Conservation (phyloP, 108 stramenopile species). For the Skeletonema costatum region DNA sequence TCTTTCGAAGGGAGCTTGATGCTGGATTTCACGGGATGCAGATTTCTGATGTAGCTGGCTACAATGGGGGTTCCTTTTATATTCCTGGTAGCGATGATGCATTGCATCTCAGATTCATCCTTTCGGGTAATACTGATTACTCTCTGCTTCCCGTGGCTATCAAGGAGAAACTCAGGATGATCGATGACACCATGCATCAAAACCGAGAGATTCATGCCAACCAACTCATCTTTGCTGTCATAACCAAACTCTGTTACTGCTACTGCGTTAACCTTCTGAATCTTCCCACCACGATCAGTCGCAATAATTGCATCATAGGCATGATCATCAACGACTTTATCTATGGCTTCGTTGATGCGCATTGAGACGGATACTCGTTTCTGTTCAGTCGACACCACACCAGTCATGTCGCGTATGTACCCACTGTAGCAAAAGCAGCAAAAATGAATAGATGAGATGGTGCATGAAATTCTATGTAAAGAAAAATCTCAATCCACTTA, state of each 20-base stretch:
- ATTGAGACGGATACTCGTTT: neutral
- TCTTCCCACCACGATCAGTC: conserved; percentile 2
- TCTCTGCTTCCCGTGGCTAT: conserved; percentile 5
- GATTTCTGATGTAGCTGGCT: neutral
- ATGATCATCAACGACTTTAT: conserved; percentile 11
- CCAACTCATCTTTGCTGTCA: conserved; percentile 4
- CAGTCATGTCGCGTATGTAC: conserved; percentile 26
- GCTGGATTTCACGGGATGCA: neutral
- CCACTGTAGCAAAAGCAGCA: neutral
- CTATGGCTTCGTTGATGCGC: neutral
- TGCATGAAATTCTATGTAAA: neutral
- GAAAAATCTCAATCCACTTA: neutral
- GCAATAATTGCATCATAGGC: conserved; percentile 16
- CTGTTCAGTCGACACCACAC: conserved; percentile 4
- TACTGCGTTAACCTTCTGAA: conserved; percentile 6
- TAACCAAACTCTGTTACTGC: conserved; percentile 14
- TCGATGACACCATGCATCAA: conserved; percentile 5
- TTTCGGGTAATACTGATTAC: conserved; percentile 4
- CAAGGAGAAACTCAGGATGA: conserved; percentile 10
- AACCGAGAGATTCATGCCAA: neutral
- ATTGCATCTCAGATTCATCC: conserved; percentile 8
- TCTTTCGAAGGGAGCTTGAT: neutral
- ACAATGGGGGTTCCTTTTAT: conserved; percentile 1
- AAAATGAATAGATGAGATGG: neutral
- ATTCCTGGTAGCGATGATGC: conserved; percentile 6